Evolutionary conservation across 2,329 filamentous ascomycete species (phyloP), one percentile per base, ranked within the genome.

Genomic region (Pseudogymnoascus sp.): DNA sequence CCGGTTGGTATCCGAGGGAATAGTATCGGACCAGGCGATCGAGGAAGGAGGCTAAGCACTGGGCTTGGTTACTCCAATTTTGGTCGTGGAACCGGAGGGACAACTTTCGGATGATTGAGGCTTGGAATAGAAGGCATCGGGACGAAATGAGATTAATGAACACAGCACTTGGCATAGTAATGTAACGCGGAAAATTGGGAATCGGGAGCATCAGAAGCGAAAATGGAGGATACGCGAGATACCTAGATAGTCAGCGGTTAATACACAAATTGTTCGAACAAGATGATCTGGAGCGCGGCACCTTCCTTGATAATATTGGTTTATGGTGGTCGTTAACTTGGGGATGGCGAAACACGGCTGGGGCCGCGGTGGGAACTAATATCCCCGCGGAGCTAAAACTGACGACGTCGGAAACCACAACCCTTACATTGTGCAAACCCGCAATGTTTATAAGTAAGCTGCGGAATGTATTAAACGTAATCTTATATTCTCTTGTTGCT

Each of bases 41-140:
- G 71, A 16, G 67, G 67, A 1, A 66, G 69, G 38, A 70, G 67
- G 47, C 65, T 73, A 59, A 73, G 72, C 66, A 73, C 73, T 66
- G 70, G 68, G 1, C 61, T 73, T 38, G 72, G 70, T n/a, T 69
- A 66, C 1, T 69, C 67, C 59, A 71, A 71, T 64, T 61, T 67
- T 16, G 70, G 72, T 5, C 68, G 69, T 16, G 71, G 71, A n/a
- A 71, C 67, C 31, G 70, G 70, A 12, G 72, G 70, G 10, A 71
- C 70, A 37, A 70, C 67, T 50, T 72, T 73, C 63, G 37, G 42
- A 23, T 64, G 63, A 64, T 3, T 18, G 18, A 12, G 16, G 33
- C 12, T 40, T 18, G 59, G 33, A 38, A 23, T 42, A 31, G 14
- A 31, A 2, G 4, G 25, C 14, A 40, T n/a, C 14, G 18, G 25